phyloP scores from a whole-genome alignment of 2,329 filamentous ascomycete genomes.

The Claviceps paspali region DNA sequence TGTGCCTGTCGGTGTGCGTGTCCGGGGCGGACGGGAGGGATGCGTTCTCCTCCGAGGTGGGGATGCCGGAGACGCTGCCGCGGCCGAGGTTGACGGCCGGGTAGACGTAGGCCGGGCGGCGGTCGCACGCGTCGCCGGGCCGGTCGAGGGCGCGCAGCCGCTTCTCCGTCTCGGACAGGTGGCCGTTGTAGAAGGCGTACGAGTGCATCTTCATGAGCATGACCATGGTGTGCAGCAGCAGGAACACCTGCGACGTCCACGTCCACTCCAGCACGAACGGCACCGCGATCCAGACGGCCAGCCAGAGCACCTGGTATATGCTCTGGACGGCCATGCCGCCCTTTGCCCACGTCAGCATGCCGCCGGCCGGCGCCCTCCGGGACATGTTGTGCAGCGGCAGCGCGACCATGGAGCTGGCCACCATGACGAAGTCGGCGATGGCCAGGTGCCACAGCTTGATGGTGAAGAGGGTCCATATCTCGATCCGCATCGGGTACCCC shows the following conservation, averaged over 20 bases:
- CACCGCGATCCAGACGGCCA: conserved; percentile 66
- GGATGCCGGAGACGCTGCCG: conserved; percentile 21
- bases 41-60: too few species aligned
- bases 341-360: conserved; percentile 53
- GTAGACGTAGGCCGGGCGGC: conserved; percentile 61
- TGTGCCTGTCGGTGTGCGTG: conserved; percentile 8
- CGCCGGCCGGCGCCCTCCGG: conserved; percentile 33
- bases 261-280: conserved; percentile 83
- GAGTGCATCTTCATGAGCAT: conserved; percentile 99
- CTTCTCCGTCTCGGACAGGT: conserved; percentile 74
- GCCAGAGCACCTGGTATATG: conserved; percentile 64
- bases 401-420: conserved; percentile 53
- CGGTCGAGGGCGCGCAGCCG: conserved; percentile 66
- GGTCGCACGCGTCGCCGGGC: conserved; percentile 44
- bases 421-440: conserved; percentile 75
- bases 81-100: conserved; percentile 42
- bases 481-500: conserved; percentile 66
- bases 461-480: conserved; percentile 80
- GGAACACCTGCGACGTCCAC: conserved; percentile 94
- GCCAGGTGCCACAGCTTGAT: conserved; percentile 80
- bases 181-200: conserved; percentile 95
- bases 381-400: conserved; percentile 60
- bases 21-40: too few species aligned
- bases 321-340: conserved; percentile 76
- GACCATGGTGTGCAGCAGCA: conserved; percentile 78